Evolutionary conservation across 192 early-diverging fungal species (phyloP), one percentile per base, ranked within the genome.

Genomic region (Rhizophagus clarus): DNA sequence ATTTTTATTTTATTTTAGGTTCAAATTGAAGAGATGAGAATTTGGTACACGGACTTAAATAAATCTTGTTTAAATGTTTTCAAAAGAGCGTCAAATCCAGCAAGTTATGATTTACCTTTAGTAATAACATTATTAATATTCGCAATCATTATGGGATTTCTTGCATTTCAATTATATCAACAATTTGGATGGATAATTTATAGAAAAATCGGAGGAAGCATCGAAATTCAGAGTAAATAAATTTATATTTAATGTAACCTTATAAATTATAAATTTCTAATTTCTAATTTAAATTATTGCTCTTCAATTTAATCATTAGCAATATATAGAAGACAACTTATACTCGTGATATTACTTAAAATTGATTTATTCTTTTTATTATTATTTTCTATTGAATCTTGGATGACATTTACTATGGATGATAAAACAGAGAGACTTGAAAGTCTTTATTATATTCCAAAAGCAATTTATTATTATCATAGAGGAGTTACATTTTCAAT

Each of bases 181-280:
- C 26, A 66, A 66, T 66, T 66, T 66, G 63, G 63, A 31, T 66
- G 24, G 63, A 31, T 2, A 31, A 66, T 66, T 66, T 66, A 66
- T 66, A 31, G 26, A 29, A 66, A 24, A 3, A 28, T 66, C 2
- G 26, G 29, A 6, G 63, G 63, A 31, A 31, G 63, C 26, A 26
- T 29, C 29, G 22, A 31, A 29, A 66, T 66, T 15, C 63, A 66
- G 17, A 66, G 63, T 66, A 66, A 28, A 29, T 28, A 66, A 31
- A 5, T 66, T 29, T 26, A n/a, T 66, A 28, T 10, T 9, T 64
- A 26, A n/a, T 63, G 11, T n/a, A 8, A 5, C 28, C n/a, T 64
- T 14, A 64, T 64, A 28, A 63, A 28, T 28, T 15, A 24, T 29
- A 28, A 29, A 64, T 28, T 29, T 28, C 4, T 64, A 64, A 14